Percentiles rank a stretch among this genome's conserved stretches.
These are phyloP conservation scores for Ehretia macrophylla DNA, from an alignment of 257 asterid species.

Conservation along the genomic window DNA sequence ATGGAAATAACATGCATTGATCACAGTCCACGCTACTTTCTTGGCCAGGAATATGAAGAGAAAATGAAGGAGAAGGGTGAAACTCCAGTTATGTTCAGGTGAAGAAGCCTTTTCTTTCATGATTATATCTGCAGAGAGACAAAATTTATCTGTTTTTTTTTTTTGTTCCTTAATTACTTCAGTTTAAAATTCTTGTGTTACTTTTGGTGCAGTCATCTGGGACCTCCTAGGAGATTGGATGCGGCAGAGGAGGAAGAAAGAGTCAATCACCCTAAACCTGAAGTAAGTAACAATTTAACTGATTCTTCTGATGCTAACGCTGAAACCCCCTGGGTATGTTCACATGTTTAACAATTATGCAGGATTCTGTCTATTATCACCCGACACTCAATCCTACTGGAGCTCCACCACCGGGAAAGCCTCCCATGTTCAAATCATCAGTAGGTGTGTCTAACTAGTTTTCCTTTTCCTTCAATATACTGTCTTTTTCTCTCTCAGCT, in stretches of 20 bases:
- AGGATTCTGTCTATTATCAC: constrained; percentile 98
- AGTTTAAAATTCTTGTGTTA: constrained; percentile 12
- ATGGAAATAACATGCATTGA: constrained; percentile 4
- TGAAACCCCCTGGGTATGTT: constrained; percentile 18
- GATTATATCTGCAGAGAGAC: not conserved
- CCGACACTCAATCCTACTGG: constrained; percentile 98
- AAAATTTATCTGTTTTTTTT: not conserved
- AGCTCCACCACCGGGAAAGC: constrained; percentile 99
- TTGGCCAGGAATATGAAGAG: constrained; percentile 79
- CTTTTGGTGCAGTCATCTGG: constrained; percentile 76
- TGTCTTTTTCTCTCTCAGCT: not conserved
- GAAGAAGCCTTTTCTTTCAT: constrained; percentile 17
- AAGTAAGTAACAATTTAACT: constrained; percentile 60
- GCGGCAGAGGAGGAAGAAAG: constrained; percentile 92
- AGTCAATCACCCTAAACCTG: constrained; percentile 76
- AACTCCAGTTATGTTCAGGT: constrained; percentile 99
- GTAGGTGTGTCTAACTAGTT: constrained; percentile 46
- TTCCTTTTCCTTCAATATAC: not conserved
- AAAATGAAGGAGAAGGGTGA: constrained; percentile 94
- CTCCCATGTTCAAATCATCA: constrained; percentile 95
- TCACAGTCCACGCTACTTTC: constrained; percentile 1
- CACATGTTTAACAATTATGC: constrained; percentile 27
- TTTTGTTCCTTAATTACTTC: not conserved
- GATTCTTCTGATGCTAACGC: constrained; percentile 14
- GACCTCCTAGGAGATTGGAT: constrained; percentile 73